Evolutionary conservation across 805 yeast genomes (phyloP), one percentile per base, ranked within the genome.

Genomic region (Brettanomyces custersianus): DNA sequence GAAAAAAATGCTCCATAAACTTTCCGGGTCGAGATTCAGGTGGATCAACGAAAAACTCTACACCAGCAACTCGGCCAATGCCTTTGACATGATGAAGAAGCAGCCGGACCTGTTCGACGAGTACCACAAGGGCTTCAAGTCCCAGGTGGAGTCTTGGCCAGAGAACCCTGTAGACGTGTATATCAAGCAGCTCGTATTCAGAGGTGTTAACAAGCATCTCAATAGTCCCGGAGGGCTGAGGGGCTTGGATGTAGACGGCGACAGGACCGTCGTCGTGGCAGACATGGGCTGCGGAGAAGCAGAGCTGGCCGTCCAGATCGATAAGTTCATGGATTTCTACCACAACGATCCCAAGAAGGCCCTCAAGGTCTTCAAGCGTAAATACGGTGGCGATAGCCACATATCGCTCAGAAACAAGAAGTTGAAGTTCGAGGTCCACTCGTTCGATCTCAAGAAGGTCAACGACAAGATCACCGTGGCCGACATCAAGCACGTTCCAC

Each of bases 211-310:
- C 50, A 77, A 80, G n/a, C 47, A 47, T 38, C 75, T 87, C 4
- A 85, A 81, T 57, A 95, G 96, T 1, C 97, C 97, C 4, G 97
- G 97, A 44, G 97, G 96, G 3, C 68, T 88, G 37, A 96, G 96
- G 1, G 94, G 92, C 15, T 54, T 76, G 26, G 57, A 54, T 6
- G 57, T 62, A n/a, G 60, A 59, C 33, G 41, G 42, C 7, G 28
- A 38, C 4, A 75, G 74, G 38, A 69, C 70, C 40, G 77, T 90
- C 25, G 86, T 82, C 3, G 72, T 92, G 40, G 96, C 97, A 0
- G 98, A 92, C 62, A 90, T 92, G 97, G 99, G 98, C 9, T 92
- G 98, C 58, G 99, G 98, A 38, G 98, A 92, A 59, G 98, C 97
- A 0, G 82, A 83, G 48, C 68, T 92, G 32, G 77, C 95, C 1